These are phyloP conservation scores for Colletotrichum spinosum DNA, from an alignment of 2,329 filamentous ascomycete species.

Conservation along the genomic window DNA sequence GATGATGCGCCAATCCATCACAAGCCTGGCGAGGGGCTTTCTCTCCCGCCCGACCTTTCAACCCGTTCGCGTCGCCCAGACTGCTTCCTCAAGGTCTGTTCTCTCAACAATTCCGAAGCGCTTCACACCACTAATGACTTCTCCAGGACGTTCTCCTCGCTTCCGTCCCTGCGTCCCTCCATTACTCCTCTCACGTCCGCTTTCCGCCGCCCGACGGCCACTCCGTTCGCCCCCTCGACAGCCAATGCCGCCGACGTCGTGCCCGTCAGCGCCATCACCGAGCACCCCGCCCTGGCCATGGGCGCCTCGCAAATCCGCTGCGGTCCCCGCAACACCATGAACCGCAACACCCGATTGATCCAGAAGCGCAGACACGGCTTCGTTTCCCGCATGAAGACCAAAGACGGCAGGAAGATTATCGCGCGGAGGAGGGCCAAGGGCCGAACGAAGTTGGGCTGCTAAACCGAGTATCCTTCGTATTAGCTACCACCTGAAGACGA, in stretches of 20 bases:
- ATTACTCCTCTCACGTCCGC: conserved; percentile 47
- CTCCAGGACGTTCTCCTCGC: conserved; percentile 59
- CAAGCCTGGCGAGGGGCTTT: conserved; percentile 13
- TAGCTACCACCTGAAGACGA: no score
- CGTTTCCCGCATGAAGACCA: conserved; percentile 61
- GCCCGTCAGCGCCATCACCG: conserved; percentile 57
- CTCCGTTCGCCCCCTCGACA: conserved; percentile 46
- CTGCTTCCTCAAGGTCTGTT: conserved; percentile 21
- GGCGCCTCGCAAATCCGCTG: conserved; percentile 64
- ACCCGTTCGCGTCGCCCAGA: conserved; percentile 1
- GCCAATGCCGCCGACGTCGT: conserved; percentile 56
- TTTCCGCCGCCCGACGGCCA: conserved; percentile 46
- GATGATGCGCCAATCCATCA: conserved; percentile 37
- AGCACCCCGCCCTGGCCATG: conserved; percentile 67
- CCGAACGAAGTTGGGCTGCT: conserved; percentile 52
- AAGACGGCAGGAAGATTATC: conserved; percentile 65
- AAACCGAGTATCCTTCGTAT: neutral
- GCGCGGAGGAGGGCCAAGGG: conserved; percentile 65
- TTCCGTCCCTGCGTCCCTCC: conserved; percentile 63
- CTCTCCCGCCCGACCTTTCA: conserved; percentile 18
- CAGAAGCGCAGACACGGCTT: conserved; percentile 72
- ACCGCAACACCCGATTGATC: conserved; percentile 63
- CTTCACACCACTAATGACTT: neutral
- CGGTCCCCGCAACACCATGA: conserved; percentile 70
- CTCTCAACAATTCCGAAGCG: neutral